Evolutionary conservation across 176 grass and related monocot genomes (phyloP).

Genomic region (Raddia distichophylla): DNA sequence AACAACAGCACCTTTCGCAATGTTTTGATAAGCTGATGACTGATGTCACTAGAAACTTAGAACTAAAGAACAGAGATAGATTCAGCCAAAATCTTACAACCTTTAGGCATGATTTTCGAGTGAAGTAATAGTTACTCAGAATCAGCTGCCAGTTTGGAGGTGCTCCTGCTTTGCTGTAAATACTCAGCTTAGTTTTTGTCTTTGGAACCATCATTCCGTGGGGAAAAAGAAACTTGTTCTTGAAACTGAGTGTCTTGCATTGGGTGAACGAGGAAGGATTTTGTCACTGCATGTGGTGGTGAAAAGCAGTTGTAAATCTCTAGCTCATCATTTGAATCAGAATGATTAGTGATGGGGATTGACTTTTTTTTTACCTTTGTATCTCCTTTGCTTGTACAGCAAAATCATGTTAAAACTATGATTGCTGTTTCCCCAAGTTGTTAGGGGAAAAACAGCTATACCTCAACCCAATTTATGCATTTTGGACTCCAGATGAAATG

Average conservation of each 20-base stretch:
- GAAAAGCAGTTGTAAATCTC: slow-evolving; percentile 48
- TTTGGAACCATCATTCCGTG: slow-evolving; percentile 35
- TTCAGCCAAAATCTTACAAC: slow-evolving; percentile 97
- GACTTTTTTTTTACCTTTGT: slow-evolving; percentile 22
- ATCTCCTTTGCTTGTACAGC: slow-evolving; percentile 57
- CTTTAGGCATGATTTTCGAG: slow-evolving; percentile 89
- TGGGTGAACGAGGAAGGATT: slow-evolving; percentile 41
- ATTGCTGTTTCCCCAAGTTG: slow-evolving; percentile 48
- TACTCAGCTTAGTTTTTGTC: slow-evolving; percentile 41
- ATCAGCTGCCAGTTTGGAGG: slow-evolving; percentile 33
- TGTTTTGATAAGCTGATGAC: slow-evolving; percentile 97
- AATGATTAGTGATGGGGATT: slow-evolving; percentile 37
- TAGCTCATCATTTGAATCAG: slow-evolving; percentile 32
- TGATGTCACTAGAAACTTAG: slow-evolving; percentile 89
- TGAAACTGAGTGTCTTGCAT: slow-evolving; percentile 31
- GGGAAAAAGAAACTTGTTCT: background rate
- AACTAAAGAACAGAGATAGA: slow-evolving; percentile 96
- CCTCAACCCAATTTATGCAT: too few relatives aligned
- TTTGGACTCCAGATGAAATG: too few relatives aligned
- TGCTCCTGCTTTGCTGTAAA: slow-evolving; percentile 53
- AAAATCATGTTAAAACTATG: slow-evolving; percentile 49
- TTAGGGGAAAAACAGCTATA: slow-evolving; percentile 37
- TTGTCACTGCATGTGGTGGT: slow-evolving; percentile 44
- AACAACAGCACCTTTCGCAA: slow-evolving; percentile 79
- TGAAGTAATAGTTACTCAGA: slow-evolving; percentile 58